Conservation (phyloP, 441 rosid species). For the Populus hybrid region DNA sequence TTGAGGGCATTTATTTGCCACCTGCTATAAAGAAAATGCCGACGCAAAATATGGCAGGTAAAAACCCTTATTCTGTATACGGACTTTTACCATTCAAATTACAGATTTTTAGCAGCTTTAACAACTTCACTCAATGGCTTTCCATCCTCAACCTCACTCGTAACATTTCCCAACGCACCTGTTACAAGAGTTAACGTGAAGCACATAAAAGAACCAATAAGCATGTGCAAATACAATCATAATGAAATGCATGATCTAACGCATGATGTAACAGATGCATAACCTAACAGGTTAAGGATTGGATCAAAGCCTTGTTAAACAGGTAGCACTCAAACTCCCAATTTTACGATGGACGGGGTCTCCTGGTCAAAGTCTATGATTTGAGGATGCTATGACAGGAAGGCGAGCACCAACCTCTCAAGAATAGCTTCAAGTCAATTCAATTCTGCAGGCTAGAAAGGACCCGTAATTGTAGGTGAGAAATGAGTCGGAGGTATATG, state of each 20-base stretch:
- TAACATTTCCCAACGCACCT: constrained; percentile 95
- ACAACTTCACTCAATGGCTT: constrained; percentile 88
- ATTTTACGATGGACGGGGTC: constrained; percentile 61
- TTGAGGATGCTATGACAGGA: constrained; percentile 82
- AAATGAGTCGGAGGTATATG: too few relatives aligned
- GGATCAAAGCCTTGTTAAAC: constrained; percentile 19
- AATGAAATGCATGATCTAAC: not conserved
- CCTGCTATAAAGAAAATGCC: not conserved
- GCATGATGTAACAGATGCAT: not conserved
- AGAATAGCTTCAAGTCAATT: constrained; percentile 20
- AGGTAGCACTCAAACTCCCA: constrained; percentile 88
- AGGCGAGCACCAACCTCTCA: constrained; percentile 95
- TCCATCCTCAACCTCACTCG: constrained; percentile 95
- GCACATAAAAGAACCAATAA: constrained; percentile 8
- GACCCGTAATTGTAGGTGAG: too few relatives aligned
- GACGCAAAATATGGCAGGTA: not conserved
- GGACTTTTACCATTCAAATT: not conserved
- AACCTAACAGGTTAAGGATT: not conserved
- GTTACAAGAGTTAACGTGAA: constrained; percentile 18
- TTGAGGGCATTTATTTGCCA: not conserved
- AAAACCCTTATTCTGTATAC: too few relatives aligned
- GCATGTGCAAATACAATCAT: not conserved
- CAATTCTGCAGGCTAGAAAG: too few relatives aligned
- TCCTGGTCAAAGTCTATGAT: constrained; percentile 81
- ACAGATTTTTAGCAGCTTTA: constrained; percentile 55